phyloP scores from a whole-genome alignment of 2,329 filamentous ascomycete species.

The Trichophyton rubrum region DNA sequence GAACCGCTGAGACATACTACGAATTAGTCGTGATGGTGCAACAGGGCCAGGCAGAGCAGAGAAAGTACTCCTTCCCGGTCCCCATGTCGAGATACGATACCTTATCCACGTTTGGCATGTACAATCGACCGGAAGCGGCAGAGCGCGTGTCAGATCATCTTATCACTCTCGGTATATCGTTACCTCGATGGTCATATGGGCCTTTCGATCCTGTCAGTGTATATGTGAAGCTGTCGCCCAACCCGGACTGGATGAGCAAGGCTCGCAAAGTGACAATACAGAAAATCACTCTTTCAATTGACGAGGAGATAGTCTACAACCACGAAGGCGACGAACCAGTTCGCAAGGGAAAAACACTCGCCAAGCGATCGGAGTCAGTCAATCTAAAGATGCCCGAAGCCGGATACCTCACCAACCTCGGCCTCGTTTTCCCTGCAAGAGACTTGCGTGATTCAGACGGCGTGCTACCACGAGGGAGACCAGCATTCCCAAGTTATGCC shows the following conservation, averaged over 20 bases:
- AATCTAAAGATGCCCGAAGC: conserved; percentile 77
- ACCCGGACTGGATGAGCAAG: conserved; percentile 81
- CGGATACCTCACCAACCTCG: conserved; percentile 86
- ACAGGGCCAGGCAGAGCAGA: conserved; percentile 74
- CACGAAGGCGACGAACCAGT: conserved; percentile 92
- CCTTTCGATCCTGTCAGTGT: conserved; percentile 90
- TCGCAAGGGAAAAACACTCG: conserved; percentile 75
- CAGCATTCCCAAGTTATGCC: conserved; percentile 78
- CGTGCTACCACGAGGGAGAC: conserved; percentile 69
- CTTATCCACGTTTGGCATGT: conserved; percentile 97
- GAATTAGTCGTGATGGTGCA: conserved; percentile 93
- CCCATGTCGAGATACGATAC: conserved; percentile 91
- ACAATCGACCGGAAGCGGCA: conserved; percentile 85
- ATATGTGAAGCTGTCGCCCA: conserved; percentile 87
- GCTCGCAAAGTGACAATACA: conserved; percentile 85
- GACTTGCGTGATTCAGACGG: conserved; percentile 79
- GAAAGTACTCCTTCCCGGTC: conserved; percentile 82
- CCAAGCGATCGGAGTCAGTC: conserved; percentile 69
- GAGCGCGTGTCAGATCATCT: conserved; percentile 79
- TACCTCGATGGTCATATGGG: conserved; percentile 93
- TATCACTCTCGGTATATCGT: conserved; percentile 78
- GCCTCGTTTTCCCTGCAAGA: conserved; percentile 78
- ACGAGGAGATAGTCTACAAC: conserved; percentile 98
- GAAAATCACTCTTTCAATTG: conserved; percentile 84
- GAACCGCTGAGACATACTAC: conserved; percentile 94